Base-by-base conservation (phyloP, 2,329 filamentous ascomycete species). In the Pyrenophora teres region DNA sequence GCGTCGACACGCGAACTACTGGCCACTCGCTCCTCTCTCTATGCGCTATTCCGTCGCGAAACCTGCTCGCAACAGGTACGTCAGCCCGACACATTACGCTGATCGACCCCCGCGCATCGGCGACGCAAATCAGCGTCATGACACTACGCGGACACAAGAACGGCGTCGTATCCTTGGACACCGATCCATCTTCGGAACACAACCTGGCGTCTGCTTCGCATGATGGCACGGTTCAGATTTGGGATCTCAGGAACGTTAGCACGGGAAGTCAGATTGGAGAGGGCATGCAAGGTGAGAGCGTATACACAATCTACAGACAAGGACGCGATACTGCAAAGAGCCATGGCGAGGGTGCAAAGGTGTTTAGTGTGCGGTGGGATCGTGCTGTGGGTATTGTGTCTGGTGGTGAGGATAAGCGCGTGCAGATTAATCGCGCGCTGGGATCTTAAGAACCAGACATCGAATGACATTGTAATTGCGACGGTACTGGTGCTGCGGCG, bases 101-200 rank as follows among this genome's bases (percentile, higher is more conserved):
- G n/a, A 84, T 97, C 61, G 94, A 99, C 73, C 93, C 93, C 3
- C 86, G 94, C 46, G 87, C 85, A 25, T 88, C 87, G 3, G 88
- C 91, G 3, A 83, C 86, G 1, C 83, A 86, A 1, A 89, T 93
- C 19, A 85, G 88, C 9, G 90, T 91, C 35, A 90, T 97, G 86
- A 96, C 91, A n/a, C 83, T 97, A 16, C 84, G 91, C 30, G 93
- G 93, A 0, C 93, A 97, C 77, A 85, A 85, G 53, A 96, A 96
- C 77, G 81, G 80, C 6, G 82, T 88, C 9, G 82, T 85, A 2
- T 76, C 77, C n/a, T 75, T 88, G 33, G 79, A 81, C 10, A 76
- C 77, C 9, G 82, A 85, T 62, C 84, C 84, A 0, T 82, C 84
- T 35, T 92, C 87, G 67, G 85, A 87, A 56, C 90, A 92, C 76